Evolutionary conservation across 345 rosid species (phyloP).

Genomic region (Salix exigua): DNA sequence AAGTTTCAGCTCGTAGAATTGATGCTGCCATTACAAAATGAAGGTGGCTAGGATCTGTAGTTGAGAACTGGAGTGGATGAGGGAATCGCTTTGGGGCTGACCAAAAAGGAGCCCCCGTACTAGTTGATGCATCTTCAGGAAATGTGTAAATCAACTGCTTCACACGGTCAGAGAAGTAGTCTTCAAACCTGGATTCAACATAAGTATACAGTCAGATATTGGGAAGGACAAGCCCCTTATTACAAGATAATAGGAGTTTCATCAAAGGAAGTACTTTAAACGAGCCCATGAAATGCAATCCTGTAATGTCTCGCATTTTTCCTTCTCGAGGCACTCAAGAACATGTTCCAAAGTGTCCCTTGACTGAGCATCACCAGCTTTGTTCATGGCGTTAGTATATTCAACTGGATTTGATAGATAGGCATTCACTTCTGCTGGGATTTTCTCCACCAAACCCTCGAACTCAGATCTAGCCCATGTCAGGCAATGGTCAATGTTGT

Average conservation of each 20-base stretch:
- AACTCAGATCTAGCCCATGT: constrained; percentile 99
- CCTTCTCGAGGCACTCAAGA: constrained; percentile 90
- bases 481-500: constrained; percentile 96
- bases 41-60: constrained; percentile 61
- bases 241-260: background rate
- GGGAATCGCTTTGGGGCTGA: constrained; percentile 98
- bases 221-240: background rate
- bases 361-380: constrained; percentile 97
- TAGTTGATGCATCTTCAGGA: constrained; percentile 92
- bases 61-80: constrained; percentile 62
- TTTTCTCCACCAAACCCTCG: constrained; percentile 95
- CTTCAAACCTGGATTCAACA: constrained; percentile 65
- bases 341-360: constrained; percentile 81
- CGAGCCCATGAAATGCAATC: constrained; percentile 97
- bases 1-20: constrained; percentile 82
- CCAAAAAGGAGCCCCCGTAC: constrained; percentile 96
- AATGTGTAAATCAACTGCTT: constrained; percentile 84
- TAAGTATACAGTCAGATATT: background rate
- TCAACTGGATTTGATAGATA: constrained; percentile 69
- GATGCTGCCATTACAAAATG: constrained; percentile 73
- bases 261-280: constrained; percentile 46
- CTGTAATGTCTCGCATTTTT: constrained; percentile 73
- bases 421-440: constrained; percentile 94
- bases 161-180: constrained; percentile 78
- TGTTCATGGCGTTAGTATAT: constrained; percentile 60